phyloP scores from a whole-genome alignment of 2,329 filamentous ascomycete genomes.

The Hysterium pulicare region DNA sequence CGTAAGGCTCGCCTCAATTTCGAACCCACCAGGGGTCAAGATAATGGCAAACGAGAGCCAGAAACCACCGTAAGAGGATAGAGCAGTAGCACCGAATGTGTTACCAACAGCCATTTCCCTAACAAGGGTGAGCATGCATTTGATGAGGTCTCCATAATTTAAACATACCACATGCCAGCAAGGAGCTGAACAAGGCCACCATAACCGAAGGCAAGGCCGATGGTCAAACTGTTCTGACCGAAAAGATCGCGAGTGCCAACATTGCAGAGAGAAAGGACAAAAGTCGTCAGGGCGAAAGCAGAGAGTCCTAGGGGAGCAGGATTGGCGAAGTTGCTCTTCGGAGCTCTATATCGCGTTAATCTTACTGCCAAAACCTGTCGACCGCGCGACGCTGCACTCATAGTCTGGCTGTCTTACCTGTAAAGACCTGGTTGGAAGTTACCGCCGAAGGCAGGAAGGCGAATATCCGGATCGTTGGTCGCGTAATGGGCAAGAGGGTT shows the following conservation, averaged over 20 bases:
- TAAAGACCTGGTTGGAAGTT: constrained; percentile 53
- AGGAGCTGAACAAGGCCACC: constrained; percentile 51
- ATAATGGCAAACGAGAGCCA: constrained; percentile 61
- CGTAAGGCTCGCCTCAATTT: constrained; percentile 46
- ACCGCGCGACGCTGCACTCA: neutral
- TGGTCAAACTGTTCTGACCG: constrained; percentile 46
- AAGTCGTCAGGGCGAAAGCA: constrained; percentile 64
- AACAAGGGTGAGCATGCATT: constrained; percentile 4
- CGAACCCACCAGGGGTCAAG: constrained; percentile 51
- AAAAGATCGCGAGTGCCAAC: constrained; percentile 42
- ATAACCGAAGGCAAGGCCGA: constrained; percentile 49
- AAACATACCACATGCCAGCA: constrained; percentile 55
- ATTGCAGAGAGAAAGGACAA: constrained; percentile 55
- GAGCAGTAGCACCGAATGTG: constrained; percentile 60
- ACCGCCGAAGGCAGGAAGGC: constrained; percentile 50
- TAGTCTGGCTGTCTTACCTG: constrained; percentile 19
- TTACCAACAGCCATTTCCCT: constrained; percentile 58
- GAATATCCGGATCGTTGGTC: constrained; percentile 46
- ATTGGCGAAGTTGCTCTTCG: constrained; percentile 53
- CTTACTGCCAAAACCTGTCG: neutral
- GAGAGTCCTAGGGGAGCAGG: constrained; percentile 59
- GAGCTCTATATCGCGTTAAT: constrained; percentile 16
- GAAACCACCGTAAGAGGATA: constrained; percentile 61
- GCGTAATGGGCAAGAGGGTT: constrained; percentile 51
- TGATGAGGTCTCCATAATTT: neutral